Base-by-base conservation (phyloP, 2,329 filamentous ascomycete species). In the Penicillium aurantiogriseum region DNA sequence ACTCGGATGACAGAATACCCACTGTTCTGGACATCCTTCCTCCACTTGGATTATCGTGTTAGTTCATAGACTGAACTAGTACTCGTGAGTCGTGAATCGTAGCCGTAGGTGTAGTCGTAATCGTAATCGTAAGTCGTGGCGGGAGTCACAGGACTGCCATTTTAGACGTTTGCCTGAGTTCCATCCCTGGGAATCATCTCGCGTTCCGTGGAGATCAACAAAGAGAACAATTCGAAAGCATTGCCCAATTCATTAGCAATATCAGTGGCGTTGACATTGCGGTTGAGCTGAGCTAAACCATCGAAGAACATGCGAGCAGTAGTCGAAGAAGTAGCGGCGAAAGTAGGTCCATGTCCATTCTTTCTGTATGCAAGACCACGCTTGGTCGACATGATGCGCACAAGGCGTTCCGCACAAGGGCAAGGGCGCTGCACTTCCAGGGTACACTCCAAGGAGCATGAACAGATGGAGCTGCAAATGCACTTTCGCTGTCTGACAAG, bases 361-460 rank as follows among this genome's bases (percentile, higher is more conserved):
- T 19, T 25, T 36, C 63, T 60, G 17, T 59, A 42, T 6, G 49
- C 54, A 36, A 57, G 58, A 44, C 64, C 58, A 7, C 63, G 61
- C 39, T 66, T 64, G 13, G 63, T 61, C n/a, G 68, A 59, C 55
- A 71, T 61, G 36, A 73, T 62, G 33, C 70, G 70, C 44, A 74
- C 56, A 59, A 72, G 66, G 27, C 73, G 68, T 45, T 70, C 68
- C 6, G 71, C 67, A 56, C 75, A 77, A 29, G 73, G 74, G 38
- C 75, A 77, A 11, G 38, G 43, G 11, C 63, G 65, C 50, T 69
- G 62, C 6, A 67, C 66, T 8, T 69, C 59, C 21, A 60, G 27
- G 1, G 74, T 76, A 48, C 75, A 77, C 15, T 67, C 64, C 21
- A 36, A 48, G 17, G 74, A 63, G 52, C 75, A 77, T 21, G 50